Percentiles rank a stretch among this genome's conserved stretches.
Conservation (phyloP, 768 basidiomycete genomes). For the Mycena alexandri region DNA sequence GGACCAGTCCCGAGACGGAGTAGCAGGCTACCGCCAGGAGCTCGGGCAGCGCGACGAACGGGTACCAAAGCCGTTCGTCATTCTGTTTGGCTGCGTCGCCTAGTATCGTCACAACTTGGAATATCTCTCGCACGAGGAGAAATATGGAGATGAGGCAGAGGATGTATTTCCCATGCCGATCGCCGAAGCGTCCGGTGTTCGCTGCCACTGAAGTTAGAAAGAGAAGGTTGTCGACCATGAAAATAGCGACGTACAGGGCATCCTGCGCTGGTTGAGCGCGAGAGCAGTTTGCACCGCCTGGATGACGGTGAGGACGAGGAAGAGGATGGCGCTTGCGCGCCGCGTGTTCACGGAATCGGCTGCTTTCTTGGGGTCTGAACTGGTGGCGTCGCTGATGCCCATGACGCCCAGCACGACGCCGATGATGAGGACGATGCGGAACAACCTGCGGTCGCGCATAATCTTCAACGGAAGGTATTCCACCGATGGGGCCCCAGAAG, state of each 20-base stretch:
- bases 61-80: conserved; percentile 27
- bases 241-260: neutral
- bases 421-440: conserved; percentile 44
- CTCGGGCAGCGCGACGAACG: conserved; percentile 28
- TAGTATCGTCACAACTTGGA: conserved; percentile 13
- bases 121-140: conserved; percentile 27
- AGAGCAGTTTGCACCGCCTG: conserved; percentile 44
- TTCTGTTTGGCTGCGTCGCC: conserved; percentile 6
- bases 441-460: conserved; percentile 48
- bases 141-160: conserved; percentile 25
- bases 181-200: conserved; percentile 6
- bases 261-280: neutral
- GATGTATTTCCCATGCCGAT: conserved; percentile 20
- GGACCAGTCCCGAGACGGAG: conserved; percentile 23
- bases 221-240: neutral
- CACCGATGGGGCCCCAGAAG: conserved; percentile 30
- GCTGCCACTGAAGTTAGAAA: no score
- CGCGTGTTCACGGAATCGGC: conserved; percentile 42
- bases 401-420: conserved; percentile 54
- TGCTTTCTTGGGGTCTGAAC: conserved; percentile 29
- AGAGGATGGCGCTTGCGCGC: conserved; percentile 51
- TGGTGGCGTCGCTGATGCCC: conserved; percentile 40
- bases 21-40: conserved; percentile 27
- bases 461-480: conserved; percentile 40
- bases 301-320: conserved; percentile 52